Conservation (phyloP, 163 green algal genomes). For the Trebouxia gelatinosa region DNA sequence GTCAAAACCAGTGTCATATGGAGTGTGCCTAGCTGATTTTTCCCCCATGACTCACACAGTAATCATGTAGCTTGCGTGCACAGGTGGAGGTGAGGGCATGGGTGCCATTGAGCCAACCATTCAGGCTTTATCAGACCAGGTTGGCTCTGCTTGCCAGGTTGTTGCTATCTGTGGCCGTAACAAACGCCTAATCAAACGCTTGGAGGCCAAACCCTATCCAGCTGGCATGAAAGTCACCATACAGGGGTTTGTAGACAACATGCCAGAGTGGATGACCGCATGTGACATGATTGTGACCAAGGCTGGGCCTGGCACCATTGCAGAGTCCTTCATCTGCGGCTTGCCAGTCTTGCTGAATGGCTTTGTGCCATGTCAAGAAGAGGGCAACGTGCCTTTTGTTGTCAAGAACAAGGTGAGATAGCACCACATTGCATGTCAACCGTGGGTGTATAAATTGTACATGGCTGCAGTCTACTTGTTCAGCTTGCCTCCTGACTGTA, state of each 20-base stretch:
- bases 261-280: slow-evolving; percentile 94
- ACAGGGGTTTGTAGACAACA: slow-evolving; percentile 95
- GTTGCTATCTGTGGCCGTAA: slow-evolving; percentile 95
- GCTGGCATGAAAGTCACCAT: slow-evolving; percentile 47
- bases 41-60: no score
- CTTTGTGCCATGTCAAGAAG: slow-evolving; percentile 36
- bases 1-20: no score
- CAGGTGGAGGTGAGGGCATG: slow-evolving; percentile 96
- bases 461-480: no score
- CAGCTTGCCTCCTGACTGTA: no score
- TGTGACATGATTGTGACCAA: slow-evolving; percentile 75
- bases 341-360: slow-evolving; percentile 96
- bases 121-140: slow-evolving; percentile 52
- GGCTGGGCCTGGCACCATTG: slow-evolving; percentile 96
- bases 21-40: no score
- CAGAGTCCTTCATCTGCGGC: slow-evolving; percentile 92
- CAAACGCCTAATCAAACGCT: slow-evolving; percentile 66
- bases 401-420: slow-evolving; percentile 80
- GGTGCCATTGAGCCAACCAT: slow-evolving; percentile 91
- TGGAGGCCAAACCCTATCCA: slow-evolving; percentile 52
- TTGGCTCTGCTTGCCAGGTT: slow-evolving; percentile 63
- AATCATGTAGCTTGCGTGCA: no score
- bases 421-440: no score
- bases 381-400: slow-evolving; percentile 85
- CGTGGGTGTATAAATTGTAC: no score